Base-by-base conservation (phyloP, 345 rosid genomes). In the Ceriops decandra region DNA sequence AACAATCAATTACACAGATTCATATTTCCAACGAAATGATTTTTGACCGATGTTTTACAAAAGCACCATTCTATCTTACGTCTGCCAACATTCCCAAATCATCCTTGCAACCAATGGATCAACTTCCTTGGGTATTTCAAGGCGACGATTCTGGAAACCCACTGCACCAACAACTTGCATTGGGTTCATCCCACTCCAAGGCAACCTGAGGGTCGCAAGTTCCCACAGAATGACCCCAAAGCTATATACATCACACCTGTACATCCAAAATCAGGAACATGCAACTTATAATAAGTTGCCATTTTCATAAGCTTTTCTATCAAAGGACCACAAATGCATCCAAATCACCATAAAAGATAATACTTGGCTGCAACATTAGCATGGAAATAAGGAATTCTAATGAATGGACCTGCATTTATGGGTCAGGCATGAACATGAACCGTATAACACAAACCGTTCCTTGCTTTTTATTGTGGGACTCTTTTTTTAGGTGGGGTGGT, bases 131-230 rank as follows among this genome's bases (percentile, higher is more conserved):
- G 98, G 97, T 71, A 92, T 89, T 69, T 95, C 99, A 54, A 87
- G 97, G 70, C 99, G 89, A 0, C 95, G 92, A 64, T 90, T 95
- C 80, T 95, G 98, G 79, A 95, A 95, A 77, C 99, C 99, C 47
- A 95, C 99, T 3, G 98, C 99, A 76, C 99, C 98, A 24, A 95
- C 99, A 56, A 92, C 99, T 81, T 95, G 99, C 99, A 95, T 95
- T 2, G 99, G 99, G 77, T 95, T 95, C 98, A 95, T 92, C 69
- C 96, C 99, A 61, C 90, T 79, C 99, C 99, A 95, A 19, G 99
- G 99, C 69, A 86, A 73, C 83, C 86, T 85, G 76, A 88, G 74
- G 35, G 99, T 95, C 20, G 99, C 96, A 60, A 95, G 97, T 84
- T 95, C 99, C 98, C 99, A 95, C 6, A 95, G 87, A 74, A 95